These are phyloP conservation scores for button mushroom (Agaricus bisporus) DNA, from an alignment of 768 basidiomycete species.

Conservation along the genomic window DNA sequence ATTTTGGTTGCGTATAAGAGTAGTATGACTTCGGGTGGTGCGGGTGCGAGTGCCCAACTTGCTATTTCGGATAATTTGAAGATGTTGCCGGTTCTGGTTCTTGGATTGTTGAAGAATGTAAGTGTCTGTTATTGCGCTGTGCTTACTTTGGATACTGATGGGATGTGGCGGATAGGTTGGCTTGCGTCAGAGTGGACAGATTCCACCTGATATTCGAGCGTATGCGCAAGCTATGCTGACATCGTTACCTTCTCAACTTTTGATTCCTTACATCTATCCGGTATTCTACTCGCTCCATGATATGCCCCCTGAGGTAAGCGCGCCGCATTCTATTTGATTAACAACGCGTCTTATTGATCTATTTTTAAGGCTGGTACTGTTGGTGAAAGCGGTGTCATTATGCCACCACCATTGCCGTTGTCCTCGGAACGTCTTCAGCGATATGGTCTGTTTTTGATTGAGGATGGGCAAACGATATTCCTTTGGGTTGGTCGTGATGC, in stretches of 20 bases:
- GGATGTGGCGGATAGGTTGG: constrained; percentile 57
- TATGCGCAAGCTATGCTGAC: constrained; percentile 92
- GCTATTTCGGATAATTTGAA: constrained; percentile 92
- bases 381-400: constrained; percentile 80
- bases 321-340: neutral
- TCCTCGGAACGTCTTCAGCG: constrained; percentile 94
- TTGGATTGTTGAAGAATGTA: constrained; percentile 93
- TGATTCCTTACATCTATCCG: constrained; percentile 93
- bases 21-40: constrained; percentile 91
- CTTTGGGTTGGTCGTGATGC: constrained; percentile 98
- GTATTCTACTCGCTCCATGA: constrained; percentile 94
- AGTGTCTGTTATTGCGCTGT: constrained; percentile 24
- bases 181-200: constrained; percentile 91
- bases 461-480: constrained; percentile 97
- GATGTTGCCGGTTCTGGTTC: constrained; percentile 85
- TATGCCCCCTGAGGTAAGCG: constrained; percentile 83
- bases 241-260: constrained; percentile 82
- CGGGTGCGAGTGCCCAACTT: constrained; percentile 90
- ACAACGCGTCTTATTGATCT: neutral
- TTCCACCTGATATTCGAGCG: constrained; percentile 92
- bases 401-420: constrained; percentile 84
- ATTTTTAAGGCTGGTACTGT: constrained; percentile 74
- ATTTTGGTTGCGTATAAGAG: constrained; percentile 87
- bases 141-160: neutral
- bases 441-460: constrained; percentile 94